Evolutionary conservation across 805 yeast genomes (phyloP).

Genomic region (Starmerella khaoyaiensis): DNA sequence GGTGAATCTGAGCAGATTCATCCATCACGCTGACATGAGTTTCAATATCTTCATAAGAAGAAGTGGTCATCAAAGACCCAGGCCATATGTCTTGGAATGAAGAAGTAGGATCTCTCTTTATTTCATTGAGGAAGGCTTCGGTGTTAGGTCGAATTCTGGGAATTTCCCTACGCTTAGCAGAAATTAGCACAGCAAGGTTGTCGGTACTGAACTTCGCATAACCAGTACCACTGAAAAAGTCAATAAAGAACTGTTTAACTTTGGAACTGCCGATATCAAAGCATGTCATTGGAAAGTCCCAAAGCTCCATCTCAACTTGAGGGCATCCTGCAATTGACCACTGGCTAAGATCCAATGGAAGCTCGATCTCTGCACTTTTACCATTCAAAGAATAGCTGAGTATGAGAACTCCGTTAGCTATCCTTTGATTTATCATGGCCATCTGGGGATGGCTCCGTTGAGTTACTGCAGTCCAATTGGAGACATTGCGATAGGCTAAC

Average conservation of each 20-base stretch:
- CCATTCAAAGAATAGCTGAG: constrained; percentile 17
- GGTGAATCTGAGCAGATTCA: constrained; percentile 16
- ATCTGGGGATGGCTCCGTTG: constrained; percentile 25
- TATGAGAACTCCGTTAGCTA: constrained; percentile 15
- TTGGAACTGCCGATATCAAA: constrained; percentile 22
- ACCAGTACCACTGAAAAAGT: constrained; percentile 10
- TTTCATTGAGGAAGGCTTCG: constrained; percentile 6
- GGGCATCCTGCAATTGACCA: constrained; percentile 11
- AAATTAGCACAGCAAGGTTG: constrained; percentile 20
- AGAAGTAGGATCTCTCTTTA: constrained; percentile 13
- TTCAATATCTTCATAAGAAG: constrained; percentile 22
- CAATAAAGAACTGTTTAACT: constrained; percentile 7
- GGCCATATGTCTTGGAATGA: constrained; percentile 28
- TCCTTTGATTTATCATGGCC: constrained; percentile 19
- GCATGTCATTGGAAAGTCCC: constrained; percentile 24
- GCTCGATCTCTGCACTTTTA: too few species aligned
- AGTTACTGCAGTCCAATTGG: constrained; percentile 20
- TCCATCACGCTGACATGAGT: constrained; percentile 17
- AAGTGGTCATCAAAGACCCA: constrained; percentile 23
- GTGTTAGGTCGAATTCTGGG: constrained; percentile 6
- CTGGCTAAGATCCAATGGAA: constrained; percentile 16
- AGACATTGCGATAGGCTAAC: constrained; percentile 20
- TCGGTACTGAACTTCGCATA: constrained; percentile 8
- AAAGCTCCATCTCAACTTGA: constrained; percentile 17
- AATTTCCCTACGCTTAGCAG: constrained; percentile 20